Conservation (phyloP, 495 filamentous ascomycete genomes). For the Tuber indicum region DNA sequence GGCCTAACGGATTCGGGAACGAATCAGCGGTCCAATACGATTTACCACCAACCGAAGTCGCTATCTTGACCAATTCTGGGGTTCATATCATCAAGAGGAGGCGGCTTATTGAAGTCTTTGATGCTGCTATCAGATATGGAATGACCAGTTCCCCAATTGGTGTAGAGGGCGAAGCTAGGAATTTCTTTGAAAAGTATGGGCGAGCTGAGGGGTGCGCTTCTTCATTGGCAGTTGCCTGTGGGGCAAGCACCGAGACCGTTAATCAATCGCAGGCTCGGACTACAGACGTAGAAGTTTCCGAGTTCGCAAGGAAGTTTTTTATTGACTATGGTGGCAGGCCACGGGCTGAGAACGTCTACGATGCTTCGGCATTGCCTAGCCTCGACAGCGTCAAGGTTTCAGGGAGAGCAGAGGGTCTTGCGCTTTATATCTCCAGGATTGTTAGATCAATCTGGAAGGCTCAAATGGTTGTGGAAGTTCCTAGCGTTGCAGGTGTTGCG, state of each 20-base stretch:
- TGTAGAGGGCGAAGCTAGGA: constrained; percentile 74
- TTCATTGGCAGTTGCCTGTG: constrained; percentile 91
- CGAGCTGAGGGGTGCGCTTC: constrained; percentile 79
- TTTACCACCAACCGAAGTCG: constrained; percentile 68
- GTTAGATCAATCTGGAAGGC: constrained; percentile 79
- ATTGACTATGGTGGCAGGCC: constrained; percentile 85
- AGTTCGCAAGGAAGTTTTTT: constrained; percentile 75
- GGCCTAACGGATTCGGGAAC: constrained; percentile 82
- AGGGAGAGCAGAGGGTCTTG: constrained; percentile 77
- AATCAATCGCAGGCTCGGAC: constrained; percentile 55
- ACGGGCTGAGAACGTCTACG: constrained; percentile 45
- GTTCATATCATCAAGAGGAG: constrained; percentile 76
- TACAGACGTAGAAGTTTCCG: constrained; percentile 73
- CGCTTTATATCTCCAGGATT: constrained; percentile 77
- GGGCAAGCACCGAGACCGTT: constrained; percentile 60
- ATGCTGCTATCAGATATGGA: constrained; percentile 64
- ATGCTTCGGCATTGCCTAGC: constrained; percentile 45
- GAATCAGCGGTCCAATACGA: constrained; percentile 94
- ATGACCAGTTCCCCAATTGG: constrained; percentile 46
- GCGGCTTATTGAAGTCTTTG: constrained; percentile 88
- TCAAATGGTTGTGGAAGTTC: constrained; percentile 46
- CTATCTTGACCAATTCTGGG: constrained; percentile 82
- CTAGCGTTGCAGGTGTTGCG: constrained; percentile 27
- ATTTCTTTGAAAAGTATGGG: constrained; percentile 76
- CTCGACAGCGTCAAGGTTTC: constrained; percentile 81